Evolutionary conservation across 257 asterid genomes (phyloP), one percentile per base, ranked within the genome.

Genomic region (Solanum megistacrolobum): DNA sequence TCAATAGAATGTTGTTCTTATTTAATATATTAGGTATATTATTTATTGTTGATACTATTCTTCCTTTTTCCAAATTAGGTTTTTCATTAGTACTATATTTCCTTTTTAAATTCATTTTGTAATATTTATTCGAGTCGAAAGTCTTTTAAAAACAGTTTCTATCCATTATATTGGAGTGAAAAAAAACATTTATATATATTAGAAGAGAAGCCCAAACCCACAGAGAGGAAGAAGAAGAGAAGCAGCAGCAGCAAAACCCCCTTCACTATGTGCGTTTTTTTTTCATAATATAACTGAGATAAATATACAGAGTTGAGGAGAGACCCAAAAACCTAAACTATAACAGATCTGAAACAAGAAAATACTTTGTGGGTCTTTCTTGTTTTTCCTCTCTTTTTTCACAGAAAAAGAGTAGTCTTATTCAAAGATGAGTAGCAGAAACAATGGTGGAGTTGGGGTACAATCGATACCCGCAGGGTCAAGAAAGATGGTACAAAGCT

Each of bases 401-500:
- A 43, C 13, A 79, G 85, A 79, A 79, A 79, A 79, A 79, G 85
- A 41, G 84, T 5, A 0, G 85, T 16, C 6, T 14, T 29, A 0
- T 81, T 16, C 2, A 25, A 52, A 46, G 84, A 86, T 86, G 88
- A 73, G 84, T 73, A 86, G 74, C 84, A 86, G 88, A 86, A 55
- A 74, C 69, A 68, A 62, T 71, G 88, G 88, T 35, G 88, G 82
- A 32, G 88, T 46, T 74, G 83, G 83, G 83, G 84, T 75, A 72
- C 79, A 69, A 60, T 68, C 88, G 18, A 86, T 97, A 87, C 98
- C 99, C 12, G 91, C 94, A 41, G 95, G 94, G 88, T 88, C 94
- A 41, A 89, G 93, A 91, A 94, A 92, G 94, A 91, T 95, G 90
- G 98, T 96, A 68, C 94, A 92, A 91, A 95, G 98, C 92, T 93